A percentile compares a stretch with the other conserved stretches of the same genome.
phyloP scores from a whole-genome alignment of 805 yeast genomes.

The Ogataea glucozyma region DNA sequence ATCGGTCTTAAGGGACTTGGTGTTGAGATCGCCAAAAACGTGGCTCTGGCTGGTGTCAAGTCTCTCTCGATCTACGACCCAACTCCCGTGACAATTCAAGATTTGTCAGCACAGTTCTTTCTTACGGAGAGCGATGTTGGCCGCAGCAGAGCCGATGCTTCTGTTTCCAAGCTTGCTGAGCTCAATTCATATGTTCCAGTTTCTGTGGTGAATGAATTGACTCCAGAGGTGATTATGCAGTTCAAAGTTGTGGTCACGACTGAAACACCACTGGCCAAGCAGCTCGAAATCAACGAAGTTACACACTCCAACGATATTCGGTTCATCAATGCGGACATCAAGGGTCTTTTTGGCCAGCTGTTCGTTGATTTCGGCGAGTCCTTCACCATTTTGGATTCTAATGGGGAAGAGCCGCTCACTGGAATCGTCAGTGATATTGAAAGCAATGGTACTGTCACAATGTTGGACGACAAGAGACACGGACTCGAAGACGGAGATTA shows the following conservation, averaged over 20 bases:
- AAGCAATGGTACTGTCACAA: constrained; percentile 85
- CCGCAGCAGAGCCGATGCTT: constrained; percentile 68
- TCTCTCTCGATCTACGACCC: constrained; percentile 86
- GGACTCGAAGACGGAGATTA: constrained; percentile 90
- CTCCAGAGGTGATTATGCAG: constrained; percentile 51
- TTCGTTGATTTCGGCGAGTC: constrained; percentile 88
- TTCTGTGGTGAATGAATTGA: constrained; percentile 57
- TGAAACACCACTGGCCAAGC: constrained; percentile 68
- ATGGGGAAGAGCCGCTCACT: constrained; percentile 87
- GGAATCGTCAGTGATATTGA: constrained; percentile 93
- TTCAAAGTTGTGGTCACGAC: constrained; percentile 89
- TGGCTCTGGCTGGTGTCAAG: constrained; percentile 96
- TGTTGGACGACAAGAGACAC: constrained; percentile 89
- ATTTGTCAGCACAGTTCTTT: constrained; percentile 89
- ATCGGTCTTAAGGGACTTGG: constrained; percentile 93
- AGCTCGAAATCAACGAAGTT: constrained; percentile 68
- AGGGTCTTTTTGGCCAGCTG: constrained; percentile 85
- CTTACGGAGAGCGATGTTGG: constrained; percentile 74
- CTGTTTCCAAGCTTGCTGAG: constrained; percentile 71
- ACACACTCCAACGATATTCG: constrained; percentile 75
- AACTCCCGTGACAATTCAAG: constrained; percentile 59
- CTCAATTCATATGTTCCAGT: constrained; percentile 91
- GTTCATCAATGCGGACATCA: constrained; percentile 76
- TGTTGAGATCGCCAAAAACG: constrained; percentile 93
- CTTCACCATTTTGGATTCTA: constrained; percentile 78